These are phyloP conservation scores for Hypoxylon fuscum DNA, from an alignment of 495 filamentous ascomycete genomes.

Conservation along the genomic window DNA sequence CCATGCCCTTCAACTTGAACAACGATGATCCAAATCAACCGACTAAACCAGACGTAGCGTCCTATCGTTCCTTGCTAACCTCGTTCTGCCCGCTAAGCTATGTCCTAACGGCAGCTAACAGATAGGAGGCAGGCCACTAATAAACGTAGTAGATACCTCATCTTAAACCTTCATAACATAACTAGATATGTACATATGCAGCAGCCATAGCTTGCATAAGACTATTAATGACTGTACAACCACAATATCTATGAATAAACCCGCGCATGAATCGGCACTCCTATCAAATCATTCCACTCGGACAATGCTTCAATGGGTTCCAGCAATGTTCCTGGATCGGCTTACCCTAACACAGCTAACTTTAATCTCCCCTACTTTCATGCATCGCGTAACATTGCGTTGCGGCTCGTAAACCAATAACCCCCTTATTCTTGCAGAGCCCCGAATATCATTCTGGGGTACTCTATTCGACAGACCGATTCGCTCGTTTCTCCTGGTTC, in stretches of 20 bases:
- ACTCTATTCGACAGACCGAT: background rate
- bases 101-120: background rate
- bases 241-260: background rate
- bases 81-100: constrained; percentile 10
- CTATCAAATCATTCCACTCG: constrained; percentile 10
- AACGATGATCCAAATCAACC: constrained; percentile 42
- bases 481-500: no score
- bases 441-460: constrained; percentile 3
- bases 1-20: constrained; percentile 22
- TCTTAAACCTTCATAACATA: no score
- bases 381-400: constrained; percentile 22
- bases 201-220: constrained; percentile 11
- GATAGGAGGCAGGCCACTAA: background rate
- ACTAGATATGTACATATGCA: no score
- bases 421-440: constrained; percentile 38
- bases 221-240: no score
- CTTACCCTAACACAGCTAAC: background rate
- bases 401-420: constrained; percentile 5
- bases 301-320: background rate
- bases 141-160: no score
- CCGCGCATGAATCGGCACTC: constrained; percentile 18
- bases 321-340: constrained; percentile 17
- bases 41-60: constrained; percentile 4
- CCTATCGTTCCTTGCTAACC: constrained; percentile 7
- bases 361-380: constrained; percentile 39